A percentile compares a stretch with the other conserved stretches of the same genome.
phyloP scores from a whole-genome alignment of 768 basidiomycete genomes.

The Lanmaoa rubissima region DNA sequence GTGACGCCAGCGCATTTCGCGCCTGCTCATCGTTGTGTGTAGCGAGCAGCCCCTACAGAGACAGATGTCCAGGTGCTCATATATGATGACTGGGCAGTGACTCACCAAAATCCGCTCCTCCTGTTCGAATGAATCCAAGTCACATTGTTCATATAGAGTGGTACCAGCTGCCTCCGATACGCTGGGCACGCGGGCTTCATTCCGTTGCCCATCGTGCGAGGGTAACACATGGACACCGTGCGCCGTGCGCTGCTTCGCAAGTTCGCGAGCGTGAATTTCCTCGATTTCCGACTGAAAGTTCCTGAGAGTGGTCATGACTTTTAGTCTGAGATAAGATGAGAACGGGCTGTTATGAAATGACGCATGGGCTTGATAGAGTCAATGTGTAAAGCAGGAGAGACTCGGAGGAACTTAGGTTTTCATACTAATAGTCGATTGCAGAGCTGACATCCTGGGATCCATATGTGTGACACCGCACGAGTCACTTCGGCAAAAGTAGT shows the following conservation, averaged over 20 bases:
- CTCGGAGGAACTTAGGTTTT: background rate
- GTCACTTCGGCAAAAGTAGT: background rate
- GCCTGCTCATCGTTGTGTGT: conserved; percentile 49
- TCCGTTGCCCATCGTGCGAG: conserved; percentile 39
- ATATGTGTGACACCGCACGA: background rate
- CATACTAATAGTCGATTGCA: background rate
- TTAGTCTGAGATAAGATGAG: background rate
- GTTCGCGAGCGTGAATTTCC: conserved; percentile 67
- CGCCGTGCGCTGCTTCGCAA: conserved; percentile 53
- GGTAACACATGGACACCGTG: conserved; percentile 18
- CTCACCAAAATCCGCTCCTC: conserved; percentile 20
- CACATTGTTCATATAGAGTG: background rate
- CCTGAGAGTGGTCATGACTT: conserved; percentile 32
- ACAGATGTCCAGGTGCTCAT: background rate
- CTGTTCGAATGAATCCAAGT: conserved; percentile 11
- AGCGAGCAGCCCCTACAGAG: conserved; percentile 41
- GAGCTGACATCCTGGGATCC: background rate
- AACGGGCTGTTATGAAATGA: conserved; percentile 1
- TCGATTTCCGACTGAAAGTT: conserved; percentile 71
- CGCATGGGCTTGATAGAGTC: conserved; percentile 14
- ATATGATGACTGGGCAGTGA: background rate
- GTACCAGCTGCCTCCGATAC: background rate
- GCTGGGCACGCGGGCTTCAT: conserved; percentile 38
- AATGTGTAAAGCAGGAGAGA: conserved; percentile 1
- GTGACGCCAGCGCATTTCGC: conserved; percentile 60